Evolutionary conservation across 2,329 filamentous ascomycete genomes (phyloP), one percentile per base, ranked within the genome.

Genomic region (Cadophora sp.): DNA sequence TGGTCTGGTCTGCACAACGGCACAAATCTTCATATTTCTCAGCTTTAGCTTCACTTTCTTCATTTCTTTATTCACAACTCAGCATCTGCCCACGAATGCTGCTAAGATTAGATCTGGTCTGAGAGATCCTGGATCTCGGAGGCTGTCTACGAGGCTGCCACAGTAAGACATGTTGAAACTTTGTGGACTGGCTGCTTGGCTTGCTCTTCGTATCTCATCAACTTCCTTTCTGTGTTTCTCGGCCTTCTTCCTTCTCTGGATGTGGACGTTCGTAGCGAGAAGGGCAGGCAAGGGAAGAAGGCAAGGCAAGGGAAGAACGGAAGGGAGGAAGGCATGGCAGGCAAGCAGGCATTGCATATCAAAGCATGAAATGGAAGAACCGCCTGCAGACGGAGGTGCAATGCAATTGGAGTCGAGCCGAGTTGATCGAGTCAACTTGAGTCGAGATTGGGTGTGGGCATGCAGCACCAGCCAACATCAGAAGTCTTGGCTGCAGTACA

Each of bases 41-140:
- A 4, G 18, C 24, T 45, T 45, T 45, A 9, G 36, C 41, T 45
- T 16, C 14, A 16, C 24, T 30, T 2, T n/a, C 30, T 33, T 30
- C 27, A n/a, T n/a, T n/a, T n/a, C n/a, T n/a, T n/a, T n/a, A n/a
- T 30, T 30, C 27, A 30, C 27, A 30, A 30, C 50, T 53, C 27
- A 24, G 18, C 18, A 39, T 39, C 18, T 39, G 30, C 20, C 53
- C 18, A 22, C 53, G 53, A 45, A 45, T 45, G 43, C 43, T 64
- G 45, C 62, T 64, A 64, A 58, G 53, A 58, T 64, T 64, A 64
- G 62, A 64, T 51, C 45, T 64, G 62, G 56, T 53, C 50, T 53
- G 50, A 33, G 50, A 27, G 24, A 51, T n/a, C n/a, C n/a, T n/a
- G n/a, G n/a, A n/a, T n/a, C n/a, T n/a, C n/a, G n/a, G n/a, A n/a